Evolutionary conservation across 2,329 filamentous ascomycete genomes (phyloP), one percentile per base, ranked within the genome.

Genomic region (Aspergillus aculeatinus): DNA sequence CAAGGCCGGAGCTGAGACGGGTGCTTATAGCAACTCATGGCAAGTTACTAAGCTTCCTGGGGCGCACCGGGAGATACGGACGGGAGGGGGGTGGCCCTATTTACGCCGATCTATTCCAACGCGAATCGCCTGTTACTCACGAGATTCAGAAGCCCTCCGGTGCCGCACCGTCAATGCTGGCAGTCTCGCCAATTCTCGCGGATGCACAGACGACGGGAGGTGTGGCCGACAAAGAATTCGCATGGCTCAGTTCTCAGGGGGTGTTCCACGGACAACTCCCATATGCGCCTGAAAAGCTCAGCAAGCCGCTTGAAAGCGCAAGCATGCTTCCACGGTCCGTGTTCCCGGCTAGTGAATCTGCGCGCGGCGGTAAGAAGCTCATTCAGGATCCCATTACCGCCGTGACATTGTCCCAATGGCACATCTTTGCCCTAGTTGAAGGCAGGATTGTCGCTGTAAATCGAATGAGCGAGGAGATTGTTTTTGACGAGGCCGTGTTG

Each of bases 391-490:
- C 86, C 1, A 88, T 97, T 44, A 87, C 88, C 47, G 91, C 91
- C 0, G 88, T 96, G 73, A 87, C 90, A 0, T 80, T 99, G 64
- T 96, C 93, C 5, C 92, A 96, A 70, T 99, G 95, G 89, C 95
- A 99, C 73, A 87, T 97, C 53, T 77, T 99, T 23, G 87, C 88
- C 64, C 82, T 99, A 0, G 85, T 96, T 1, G 93, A 95, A 60
- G 89, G 89, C 2, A 86, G 92, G 29, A 83, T 99, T 2, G 86
- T 97, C 23, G 92, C 90, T 2, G 86, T 91, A 61, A 98, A 98
- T 72, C 86, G 92, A 33, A 83, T 99, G 51, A 95, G 93, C 47
- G 92, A 94, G 29, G 86, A 88, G 55, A 82, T 94, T 51, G 89
- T 96, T 1, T 96, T 95, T 67, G 91, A 97, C 72, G 92, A 98